Evolutionary conservation across 345 rosid genomes (phyloP).

Genomic region (sweet orange (Citrus sinensis)): DNA sequence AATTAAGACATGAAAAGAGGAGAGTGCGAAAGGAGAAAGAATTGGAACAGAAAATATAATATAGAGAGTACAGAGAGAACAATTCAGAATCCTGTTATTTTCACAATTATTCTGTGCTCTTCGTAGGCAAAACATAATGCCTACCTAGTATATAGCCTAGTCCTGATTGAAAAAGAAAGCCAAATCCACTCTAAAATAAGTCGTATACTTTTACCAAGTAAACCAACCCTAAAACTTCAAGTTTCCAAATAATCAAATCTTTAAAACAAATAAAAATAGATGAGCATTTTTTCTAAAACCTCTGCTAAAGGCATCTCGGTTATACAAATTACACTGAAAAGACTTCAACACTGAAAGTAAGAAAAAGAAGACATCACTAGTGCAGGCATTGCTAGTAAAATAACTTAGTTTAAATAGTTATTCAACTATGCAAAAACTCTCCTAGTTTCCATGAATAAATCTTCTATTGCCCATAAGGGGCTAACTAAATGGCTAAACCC

Average conservation of each 20-base stretch:
- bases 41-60: not conserved
- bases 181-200: not conserved
- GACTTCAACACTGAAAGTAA: not conserved
- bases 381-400: not conserved
- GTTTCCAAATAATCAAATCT: not conserved
- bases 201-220: not conserved
- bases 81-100: not conserved
- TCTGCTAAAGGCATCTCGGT: not conserved
- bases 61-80: not conserved
- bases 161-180: not conserved
- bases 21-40: not conserved
- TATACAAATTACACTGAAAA: not conserved
- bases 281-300: not conserved
- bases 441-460: not conserved
- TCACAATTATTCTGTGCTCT: not conserved
- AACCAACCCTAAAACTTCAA: not conserved
- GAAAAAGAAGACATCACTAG: not conserved
- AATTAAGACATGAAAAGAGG: not conserved
- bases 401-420: not conserved
- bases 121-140: not conserved
- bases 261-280: not conserved
- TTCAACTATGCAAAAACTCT: not conserved
- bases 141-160: not conserved
- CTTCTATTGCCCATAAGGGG: not conserved
- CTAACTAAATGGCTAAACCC: not conserved